Conservation (phyloP, 306 rosid species). For the Castanea sativa region DNA sequence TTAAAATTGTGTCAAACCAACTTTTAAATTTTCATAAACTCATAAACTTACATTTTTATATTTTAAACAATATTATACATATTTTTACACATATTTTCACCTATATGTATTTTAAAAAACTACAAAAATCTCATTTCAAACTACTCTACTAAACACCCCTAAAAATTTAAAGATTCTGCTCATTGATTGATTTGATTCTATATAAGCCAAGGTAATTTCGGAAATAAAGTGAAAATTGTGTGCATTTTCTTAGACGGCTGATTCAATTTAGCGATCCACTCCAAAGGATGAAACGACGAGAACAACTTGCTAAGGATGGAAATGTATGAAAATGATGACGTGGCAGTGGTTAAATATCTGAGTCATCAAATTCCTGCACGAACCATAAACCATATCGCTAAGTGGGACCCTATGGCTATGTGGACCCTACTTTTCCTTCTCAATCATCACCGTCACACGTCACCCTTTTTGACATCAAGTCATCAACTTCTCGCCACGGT, state of each 20-base stretch:
- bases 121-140: too few relatives aligned
- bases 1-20: too few relatives aligned
- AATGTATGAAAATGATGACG: not conserved
- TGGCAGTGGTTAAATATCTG: conserved; percentile 9
- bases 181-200: too few relatives aligned
- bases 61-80: too few relatives aligned
- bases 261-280: not conserved
- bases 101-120: too few relatives aligned
- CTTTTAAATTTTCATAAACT: too few relatives aligned
- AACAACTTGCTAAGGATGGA: not conserved
- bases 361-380: not conserved
- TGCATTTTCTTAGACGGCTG: not conserved
- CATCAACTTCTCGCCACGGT: conserved; percentile 12
- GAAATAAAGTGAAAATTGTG: not conserved
- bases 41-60: too few relatives aligned
- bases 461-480: conserved; percentile 18
- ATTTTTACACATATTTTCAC: too few relatives aligned
- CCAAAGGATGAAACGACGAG: not conserved
- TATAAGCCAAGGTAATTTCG: not conserved
- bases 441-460: not conserved
- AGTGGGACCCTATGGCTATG: not conserved
- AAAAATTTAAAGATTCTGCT: too few relatives aligned
- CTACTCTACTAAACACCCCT: too few relatives aligned
- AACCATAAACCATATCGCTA: not conserved
- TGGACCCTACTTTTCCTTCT: not conserved